A percentile compares a stretch with the other conserved stretches of the same genome.
These are phyloP conservation scores for Plantago ovata DNA, from an alignment of 257 asterid species.

Conservation along the genomic window DNA sequence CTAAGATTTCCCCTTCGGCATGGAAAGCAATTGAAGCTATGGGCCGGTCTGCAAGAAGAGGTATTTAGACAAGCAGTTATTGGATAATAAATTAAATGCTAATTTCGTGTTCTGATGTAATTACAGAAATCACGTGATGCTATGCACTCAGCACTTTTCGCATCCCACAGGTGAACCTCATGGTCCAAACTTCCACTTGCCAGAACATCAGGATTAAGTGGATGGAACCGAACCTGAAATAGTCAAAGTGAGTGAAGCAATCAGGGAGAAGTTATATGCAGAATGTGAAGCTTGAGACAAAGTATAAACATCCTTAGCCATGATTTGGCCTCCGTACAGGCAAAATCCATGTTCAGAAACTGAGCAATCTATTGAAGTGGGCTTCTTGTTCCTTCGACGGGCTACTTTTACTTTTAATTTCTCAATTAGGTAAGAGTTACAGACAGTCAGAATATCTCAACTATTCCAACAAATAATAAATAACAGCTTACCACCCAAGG, in stretches of 20 bases:
- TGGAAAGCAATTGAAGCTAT: constrained; percentile 98
- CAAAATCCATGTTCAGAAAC: no score
- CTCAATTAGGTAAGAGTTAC: not conserved
- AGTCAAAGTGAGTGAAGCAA: constrained; percentile 25
- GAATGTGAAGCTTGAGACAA: no score
- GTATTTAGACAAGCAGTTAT: no score
- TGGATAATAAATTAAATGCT: constrained; percentile 20
- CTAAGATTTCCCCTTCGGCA: constrained; percentile 90
- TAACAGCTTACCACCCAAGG: constrained; percentile 95
- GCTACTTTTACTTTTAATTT: no score
- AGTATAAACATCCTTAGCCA: no score
- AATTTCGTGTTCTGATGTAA: no score
- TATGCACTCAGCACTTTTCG: constrained; percentile 80
- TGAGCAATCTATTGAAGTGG: no score
- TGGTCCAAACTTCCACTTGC: constrained; percentile 99
- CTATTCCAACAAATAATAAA: constrained; percentile 3
- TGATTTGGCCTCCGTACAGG: no score
- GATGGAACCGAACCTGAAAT: constrained; percentile 94
- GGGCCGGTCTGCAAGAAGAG: constrained; percentile 94
- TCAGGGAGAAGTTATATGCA: constrained; percentile 9
- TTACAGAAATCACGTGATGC: constrained; percentile 93
- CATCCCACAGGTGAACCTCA: constrained; percentile 96
- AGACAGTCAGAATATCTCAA: not conserved
- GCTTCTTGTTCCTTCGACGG: no score
- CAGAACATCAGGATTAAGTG: constrained; percentile 70